Base-by-base conservation (phyloP, 257 asterid genomes). In the Primulina tabacum region DNA sequence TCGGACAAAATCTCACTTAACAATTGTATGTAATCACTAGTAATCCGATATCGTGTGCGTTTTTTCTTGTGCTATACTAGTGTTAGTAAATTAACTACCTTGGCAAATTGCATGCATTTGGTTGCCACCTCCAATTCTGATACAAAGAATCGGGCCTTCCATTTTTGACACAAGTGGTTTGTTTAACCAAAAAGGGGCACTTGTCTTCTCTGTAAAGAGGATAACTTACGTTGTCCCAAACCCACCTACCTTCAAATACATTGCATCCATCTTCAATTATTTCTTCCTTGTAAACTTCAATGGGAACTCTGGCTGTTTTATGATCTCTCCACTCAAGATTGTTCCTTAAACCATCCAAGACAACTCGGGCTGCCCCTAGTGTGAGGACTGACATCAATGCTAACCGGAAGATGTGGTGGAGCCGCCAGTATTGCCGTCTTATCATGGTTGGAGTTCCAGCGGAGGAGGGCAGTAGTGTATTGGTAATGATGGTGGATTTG, bases 91-190 rank as follows among this genome's bases (percentile, higher is more conserved):
- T 20, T 28, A 28, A 28, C 66, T 81, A 89, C 97, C 97, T 87
- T 26, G 97, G 97, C 78, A 93, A 72, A 52, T 80, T 87, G 80
- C 99, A 93, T 24, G 77, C 81, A 60, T 78, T 55, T 40, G 99
- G 97, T 59, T 89, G 94, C 96, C 97, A 93, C 73, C 89, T 86
- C 99, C 97, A 89, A 14, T 90, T 86, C 84, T 87, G 95, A 75
- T 89, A 93, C 64, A 69, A 74, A 59, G 92, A 90, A 76, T 93
- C 97, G 12, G 81, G 84, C 76, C 97, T 84, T 5, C 97, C 99
- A 64, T 93, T 93, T 62, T 78, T 86, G 28, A 73, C 68, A 73
- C 99, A 93, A 35, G 96, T 89, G 4, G 87, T 86, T 71, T 93
- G 99, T 70, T 89, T 93, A 9, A 87, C 97, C 52, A 93, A 74